Percentiles rank a stretch among this genome's conserved stretches.
Evolutionary conservation across 768 basidiomycete species (phyloP).

Genomic region (Agrocybe praecox): DNA sequence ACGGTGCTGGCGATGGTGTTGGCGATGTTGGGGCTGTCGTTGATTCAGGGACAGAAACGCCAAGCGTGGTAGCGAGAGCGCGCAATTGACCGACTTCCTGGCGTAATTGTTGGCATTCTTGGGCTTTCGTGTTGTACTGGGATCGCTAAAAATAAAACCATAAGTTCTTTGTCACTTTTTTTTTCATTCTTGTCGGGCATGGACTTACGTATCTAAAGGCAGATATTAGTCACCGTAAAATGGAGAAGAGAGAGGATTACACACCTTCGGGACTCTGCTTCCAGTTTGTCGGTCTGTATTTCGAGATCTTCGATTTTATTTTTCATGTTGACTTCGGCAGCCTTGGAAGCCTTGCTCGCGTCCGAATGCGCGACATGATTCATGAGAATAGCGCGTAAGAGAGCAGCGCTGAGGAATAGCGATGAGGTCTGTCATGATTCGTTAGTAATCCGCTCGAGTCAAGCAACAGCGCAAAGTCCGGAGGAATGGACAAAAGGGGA

Average conservation of each 20-base stretch:
- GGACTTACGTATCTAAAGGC: conserved; percentile 62
- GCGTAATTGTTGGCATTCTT: conserved; percentile 70
- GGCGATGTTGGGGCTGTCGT: conserved; percentile 37
- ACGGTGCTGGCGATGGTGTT: conserved; percentile 37
- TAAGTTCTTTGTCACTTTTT: conserved; percentile 14
- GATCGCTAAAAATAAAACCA: conserved; percentile 48
- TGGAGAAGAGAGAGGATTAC: conserved; percentile 27
- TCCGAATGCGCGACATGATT: conserved; percentile 84
- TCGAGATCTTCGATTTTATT: conserved; percentile 69
- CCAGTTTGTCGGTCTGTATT: conserved; percentile 56
- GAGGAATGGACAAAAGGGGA: conserved; percentile 16
- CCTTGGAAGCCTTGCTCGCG: conserved; percentile 67
- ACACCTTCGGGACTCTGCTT: conserved; percentile 73
- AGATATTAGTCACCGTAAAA: background rate
- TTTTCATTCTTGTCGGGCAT: too few relatives aligned
- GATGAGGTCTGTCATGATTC: conserved; percentile 53
- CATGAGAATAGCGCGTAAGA: conserved; percentile 81
- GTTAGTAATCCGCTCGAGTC: conserved; percentile 9
- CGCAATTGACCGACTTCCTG: conserved; percentile 64
- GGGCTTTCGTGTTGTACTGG: conserved; percentile 66
- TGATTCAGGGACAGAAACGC: conserved; percentile 33
- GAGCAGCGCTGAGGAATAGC: conserved; percentile 73
- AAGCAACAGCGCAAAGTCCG: conserved; percentile 6
- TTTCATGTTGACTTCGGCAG: conserved; percentile 61
- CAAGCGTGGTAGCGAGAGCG: conserved; percentile 46